Percentiles rank a stretch among this genome's conserved stretches.
These are phyloP conservation scores for Vaccinium macrocarpon DNA, from an alignment of 148 eudicot species.

Conservation along the genomic window DNA sequence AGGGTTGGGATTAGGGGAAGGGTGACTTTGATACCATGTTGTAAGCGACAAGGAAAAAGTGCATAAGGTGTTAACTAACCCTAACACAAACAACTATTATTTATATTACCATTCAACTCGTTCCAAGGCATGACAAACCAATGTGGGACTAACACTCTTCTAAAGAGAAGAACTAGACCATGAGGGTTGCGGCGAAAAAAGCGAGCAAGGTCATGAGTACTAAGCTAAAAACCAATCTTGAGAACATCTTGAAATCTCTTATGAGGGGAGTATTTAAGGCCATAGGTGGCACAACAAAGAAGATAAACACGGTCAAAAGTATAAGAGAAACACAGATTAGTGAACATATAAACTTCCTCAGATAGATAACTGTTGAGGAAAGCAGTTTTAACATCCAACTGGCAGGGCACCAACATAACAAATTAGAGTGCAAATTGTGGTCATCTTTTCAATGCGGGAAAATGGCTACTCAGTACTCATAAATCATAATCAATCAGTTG, in stretches of 20 bases:
- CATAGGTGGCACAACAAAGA: not conserved
- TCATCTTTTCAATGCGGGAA: not conserved
- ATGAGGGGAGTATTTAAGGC: not conserved
- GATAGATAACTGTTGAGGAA: not conserved
- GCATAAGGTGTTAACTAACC: too few relatives aligned
- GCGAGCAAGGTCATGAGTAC: not conserved
- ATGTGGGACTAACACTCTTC: too few relatives aligned
- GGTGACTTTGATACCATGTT: too few relatives aligned
- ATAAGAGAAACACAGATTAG: not conserved
- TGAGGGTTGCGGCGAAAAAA: too few relatives aligned
- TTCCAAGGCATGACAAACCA: too few relatives aligned
- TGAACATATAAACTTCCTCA: not conserved
- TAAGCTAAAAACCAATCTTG: not conserved
- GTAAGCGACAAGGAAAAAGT: too few relatives aligned
- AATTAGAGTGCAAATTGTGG: not conserved
- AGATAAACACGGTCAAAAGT: not conserved
- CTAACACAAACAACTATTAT: too few relatives aligned
- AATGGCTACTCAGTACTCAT: not conserved
- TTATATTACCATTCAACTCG: too few relatives aligned
- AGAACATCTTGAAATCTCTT: not conserved
- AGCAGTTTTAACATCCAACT: not conserved
- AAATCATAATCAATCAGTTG: not conserved
- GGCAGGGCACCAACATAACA: not conserved
- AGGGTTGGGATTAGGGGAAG: too few relatives aligned
- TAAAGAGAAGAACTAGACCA: too few relatives aligned